Base-by-base conservation (phyloP, 768 basidiomycete genomes). In the Pulveroboletus ravenelii region DNA sequence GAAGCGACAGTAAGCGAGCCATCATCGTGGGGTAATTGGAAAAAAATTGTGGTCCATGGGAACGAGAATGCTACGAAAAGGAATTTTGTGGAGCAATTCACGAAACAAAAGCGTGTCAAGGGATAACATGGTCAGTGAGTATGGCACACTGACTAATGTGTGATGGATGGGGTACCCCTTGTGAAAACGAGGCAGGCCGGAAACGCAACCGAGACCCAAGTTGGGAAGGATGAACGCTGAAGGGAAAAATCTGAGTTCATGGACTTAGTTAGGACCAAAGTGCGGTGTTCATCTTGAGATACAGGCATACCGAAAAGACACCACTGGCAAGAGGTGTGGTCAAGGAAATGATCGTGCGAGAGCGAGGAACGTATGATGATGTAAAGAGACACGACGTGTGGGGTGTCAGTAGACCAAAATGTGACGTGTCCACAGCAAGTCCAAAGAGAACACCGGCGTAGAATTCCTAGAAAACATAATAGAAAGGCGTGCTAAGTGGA, bases 381-480 rank as follows among this genome's bases (percentile, higher is more conserved):
- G 64, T 65, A 66, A 65, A 57, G 37, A 44, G 47, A 56, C 64
- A 62, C 54, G 62, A 60, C 43, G 47, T 15, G 18, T 53, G 47
- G 49, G 44, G 47, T 34, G 41, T 52, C 41, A 38, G 50, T 23
- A 37, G 51, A 50, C 59, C 55, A 52, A 51, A 54, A 53, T 61
- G 51, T 46, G 50, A 45, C 45, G 37, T 9, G 29, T 45, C 37
- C 45, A 59, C 50, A 56, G 51, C 40, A 53, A 50, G 40, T 50
- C 37, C 47, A 46, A n/a, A 48, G 53, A 51, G 55, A 61, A 57
- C 34, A 10, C 39, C 35, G 23, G 38, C 27, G 41, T 40, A 20
- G 50, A 49, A 47, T 52, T 47, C 56, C 46, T 51, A 37, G 56
- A 56, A 53, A 63, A 56, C 49, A 51, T 36, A 38, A 64, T 58